Conservation (phyloP, 495 filamentous ascomycete genomes). For the Bryoglossum gracile region DNA sequence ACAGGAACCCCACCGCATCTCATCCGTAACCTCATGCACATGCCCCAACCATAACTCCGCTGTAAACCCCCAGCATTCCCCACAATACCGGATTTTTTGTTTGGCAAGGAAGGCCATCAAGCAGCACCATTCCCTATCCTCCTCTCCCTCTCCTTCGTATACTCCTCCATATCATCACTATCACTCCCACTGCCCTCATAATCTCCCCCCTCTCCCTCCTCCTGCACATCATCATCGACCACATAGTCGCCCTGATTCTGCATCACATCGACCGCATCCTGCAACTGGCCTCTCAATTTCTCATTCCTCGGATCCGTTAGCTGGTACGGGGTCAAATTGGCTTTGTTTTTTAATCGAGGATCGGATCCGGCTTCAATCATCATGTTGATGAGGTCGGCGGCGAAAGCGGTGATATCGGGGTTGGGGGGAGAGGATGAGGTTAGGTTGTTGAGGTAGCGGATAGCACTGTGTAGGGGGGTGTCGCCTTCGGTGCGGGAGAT, state of each 20-base stretch:
- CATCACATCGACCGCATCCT: conserved; percentile 67
- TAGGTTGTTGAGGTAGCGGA: conserved; percentile 71
- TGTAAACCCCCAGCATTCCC: not conserved
- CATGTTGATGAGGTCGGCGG: conserved; percentile 69
- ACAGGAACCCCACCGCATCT: no score
- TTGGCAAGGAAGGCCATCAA: not conserved
- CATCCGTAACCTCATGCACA: not conserved
- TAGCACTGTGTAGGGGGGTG: conserved; percentile 83
- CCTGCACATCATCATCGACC: conserved; percentile 32
- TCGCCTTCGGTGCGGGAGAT: conserved; percentile 72
- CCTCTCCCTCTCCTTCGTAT: conserved; percentile 15
- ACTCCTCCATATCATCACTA: conserved; percentile 23
- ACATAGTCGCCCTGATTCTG: conserved; percentile 45
- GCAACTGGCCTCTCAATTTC: conserved; percentile 58
- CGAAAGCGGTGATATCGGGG: conserved; percentile 51
- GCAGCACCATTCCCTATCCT: not conserved
- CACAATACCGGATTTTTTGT: not conserved
- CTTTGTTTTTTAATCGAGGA: conserved; percentile 66
- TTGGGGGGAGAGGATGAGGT: conserved; percentile 20
- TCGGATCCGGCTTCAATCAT: conserved; percentile 90
- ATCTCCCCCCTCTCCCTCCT: conserved; percentile 25
- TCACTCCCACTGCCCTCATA: conserved; percentile 25
- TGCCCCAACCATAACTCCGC: not conserved
- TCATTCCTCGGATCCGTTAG: conserved; percentile 67
- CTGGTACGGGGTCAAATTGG: conserved; percentile 58